Evolutionary conservation across 345 rosid genomes (phyloP), one percentile per base, ranked within the genome.

Genomic region (Gossypioides kirkii): DNA sequence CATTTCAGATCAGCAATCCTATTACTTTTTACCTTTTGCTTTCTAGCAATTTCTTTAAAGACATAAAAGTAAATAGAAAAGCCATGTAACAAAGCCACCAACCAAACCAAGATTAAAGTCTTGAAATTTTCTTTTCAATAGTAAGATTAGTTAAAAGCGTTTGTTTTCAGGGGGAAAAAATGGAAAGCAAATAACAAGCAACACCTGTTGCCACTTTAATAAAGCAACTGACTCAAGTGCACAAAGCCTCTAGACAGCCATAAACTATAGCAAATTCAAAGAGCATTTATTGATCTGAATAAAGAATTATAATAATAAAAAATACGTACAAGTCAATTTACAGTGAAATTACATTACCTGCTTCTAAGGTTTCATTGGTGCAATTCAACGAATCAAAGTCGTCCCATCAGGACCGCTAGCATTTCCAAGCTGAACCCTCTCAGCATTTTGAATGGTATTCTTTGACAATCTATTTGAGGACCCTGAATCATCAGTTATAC

Each of bases 291-390:
- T 8, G 3, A 46, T 4, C 14, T 8, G 42, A 26, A 45, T 38
- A 25, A 60, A 67, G 56, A 25, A 25, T 58, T 11, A 53, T 23
- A 55, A 55, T 46, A 52, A 28, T 59, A 9, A 47, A 8, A n/a
- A 1, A 18, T 2, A 58, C 46, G 8, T 32, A 26, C 41, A 62
- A 53, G 56, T 23, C 43, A 55, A 59, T 14, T 25, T 10, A 69
- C 59, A 28, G 12, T 10, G 43, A 32, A 26, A 17, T 50, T 61
- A 16, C 73, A 70, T 79, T 80, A 86, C 87, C 88, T 83, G 75
- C 81, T 69, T 76, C 77, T 63, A 60, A 77, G 68, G 70, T 75
- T 32, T 83, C 78, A 49, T 76, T n/a, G 63, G 50, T 71, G 78
- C 71, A 54, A 64, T 72, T 61, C 50, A 71, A 42, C 68, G 58